Percentiles rank a stretch among this genome's conserved stretches.
Evolutionary conservation across 768 basidiomycete species (phyloP).

Genomic region (Pisolithus tinctorius): DNA sequence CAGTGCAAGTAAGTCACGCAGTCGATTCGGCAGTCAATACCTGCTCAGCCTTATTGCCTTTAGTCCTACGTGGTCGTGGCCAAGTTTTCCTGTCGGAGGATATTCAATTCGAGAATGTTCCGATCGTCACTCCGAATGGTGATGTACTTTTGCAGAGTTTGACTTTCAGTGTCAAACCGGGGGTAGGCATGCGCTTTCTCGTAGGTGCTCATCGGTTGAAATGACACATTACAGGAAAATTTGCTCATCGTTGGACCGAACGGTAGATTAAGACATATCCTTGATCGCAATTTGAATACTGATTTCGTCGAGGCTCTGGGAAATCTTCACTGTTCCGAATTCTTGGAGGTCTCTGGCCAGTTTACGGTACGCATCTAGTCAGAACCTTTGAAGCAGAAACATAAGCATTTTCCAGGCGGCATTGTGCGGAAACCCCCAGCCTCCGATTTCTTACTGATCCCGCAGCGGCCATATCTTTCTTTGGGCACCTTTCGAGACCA

Average conservation of each 20-base stretch:
- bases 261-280: slow-evolving; percentile 37
- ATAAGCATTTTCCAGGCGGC: slow-evolving; percentile 38
- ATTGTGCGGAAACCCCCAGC: slow-evolving; percentile 85
- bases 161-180: slow-evolving; percentile 84
- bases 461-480: slow-evolving; percentile 93
- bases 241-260: slow-evolving; percentile 93
- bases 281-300: not conserved
- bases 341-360: slow-evolving; percentile 93
- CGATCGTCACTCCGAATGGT: slow-evolving; percentile 94
- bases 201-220: not conserved
- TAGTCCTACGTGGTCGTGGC: slow-evolving; percentile 78
- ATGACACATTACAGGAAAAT: slow-evolving; percentile 54
- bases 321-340: slow-evolving; percentile 95
- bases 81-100: slow-evolving; percentile 78
- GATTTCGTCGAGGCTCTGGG: slow-evolving; percentile 53
- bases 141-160: slow-evolving; percentile 81
- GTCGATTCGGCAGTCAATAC: not conserved
- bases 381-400: not conserved
- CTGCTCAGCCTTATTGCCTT: not conserved
- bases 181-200: slow-evolving; percentile 39
- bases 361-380: slow-evolving; percentile 33
- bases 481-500: slow-evolving; percentile 93
- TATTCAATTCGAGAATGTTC: slow-evolving; percentile 88
- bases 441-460: slow-evolving; percentile 87
- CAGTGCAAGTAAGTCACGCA: slow-evolving; percentile 51